Conservation (phyloP, 1,139 yeast species). For the Yamadazyma atlantica region DNA sequence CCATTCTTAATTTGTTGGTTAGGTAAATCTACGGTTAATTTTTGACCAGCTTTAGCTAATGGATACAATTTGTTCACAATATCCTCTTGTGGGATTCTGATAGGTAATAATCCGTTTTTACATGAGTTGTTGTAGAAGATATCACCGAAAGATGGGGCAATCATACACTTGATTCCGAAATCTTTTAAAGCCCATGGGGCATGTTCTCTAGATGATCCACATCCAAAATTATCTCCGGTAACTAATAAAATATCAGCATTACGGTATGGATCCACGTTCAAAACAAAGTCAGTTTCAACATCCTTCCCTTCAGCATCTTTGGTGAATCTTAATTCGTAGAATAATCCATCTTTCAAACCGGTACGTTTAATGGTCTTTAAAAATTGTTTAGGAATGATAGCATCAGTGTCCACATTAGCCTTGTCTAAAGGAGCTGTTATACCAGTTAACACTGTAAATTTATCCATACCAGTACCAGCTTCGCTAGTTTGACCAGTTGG, state of each 20-base stretch:
- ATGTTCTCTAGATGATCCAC: conserved; percentile 98
- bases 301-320: conserved; percentile 72
- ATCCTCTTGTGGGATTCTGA: conserved; percentile 75
- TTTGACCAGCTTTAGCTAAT: conserved; percentile 69
- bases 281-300: conserved; percentile 80
- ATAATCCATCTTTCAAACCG: conserved; percentile 83
- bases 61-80: conserved; percentile 75
- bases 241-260: conserved; percentile 81
- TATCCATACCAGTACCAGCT: conserved; percentile 56
- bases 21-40: conserved; percentile 79
- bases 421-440: conserved; percentile 91
- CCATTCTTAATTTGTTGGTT: conserved; percentile 73
- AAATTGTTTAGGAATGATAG: conserved; percentile 97
- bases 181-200: conserved; percentile 99
- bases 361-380: conserved; percentile 96
- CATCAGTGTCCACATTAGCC: conserved; percentile 97
- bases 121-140: conserved; percentile 95
- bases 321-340: conserved; percentile 81
- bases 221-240: conserved; percentile 96
- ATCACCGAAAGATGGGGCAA: conserved; percentile 98
- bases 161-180: conserved; percentile 91
- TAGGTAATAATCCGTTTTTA: conserved; percentile 92
- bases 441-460: conserved; percentile 74
- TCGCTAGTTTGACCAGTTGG: conserved; percentile 30
- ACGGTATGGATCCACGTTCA: conserved; percentile 82